Evolutionary conservation across 495 filamentous ascomycete species (phyloP).

Genomic region (Penicillium maclennaniae): DNA sequence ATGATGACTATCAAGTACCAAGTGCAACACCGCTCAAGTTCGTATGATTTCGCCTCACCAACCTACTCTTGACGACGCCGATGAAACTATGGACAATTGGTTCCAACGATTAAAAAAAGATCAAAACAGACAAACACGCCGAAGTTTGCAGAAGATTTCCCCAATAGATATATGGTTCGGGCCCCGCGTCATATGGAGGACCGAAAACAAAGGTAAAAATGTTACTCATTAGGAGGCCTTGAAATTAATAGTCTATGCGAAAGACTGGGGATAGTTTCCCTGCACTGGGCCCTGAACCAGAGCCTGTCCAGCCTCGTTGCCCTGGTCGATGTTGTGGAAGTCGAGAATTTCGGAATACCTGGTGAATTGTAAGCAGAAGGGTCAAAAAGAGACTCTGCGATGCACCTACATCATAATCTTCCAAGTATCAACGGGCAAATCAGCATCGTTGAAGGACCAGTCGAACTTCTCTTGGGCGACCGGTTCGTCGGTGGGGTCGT

Average conservation of each 20-base stretch:
- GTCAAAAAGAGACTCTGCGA: not conserved
- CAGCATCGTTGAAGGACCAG: slow-evolving; percentile 99
- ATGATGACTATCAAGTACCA: not conserved
- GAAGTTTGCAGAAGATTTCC: slow-evolving; percentile 14
- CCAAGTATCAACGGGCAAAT: slow-evolving; percentile 98
- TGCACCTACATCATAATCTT: slow-evolving; percentile 97
- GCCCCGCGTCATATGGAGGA: not conserved
- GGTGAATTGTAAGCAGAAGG: slow-evolving; percentile 16
- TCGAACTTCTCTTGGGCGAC: slow-evolving; percentile 97
- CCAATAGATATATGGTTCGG: slow-evolving; percentile 9
- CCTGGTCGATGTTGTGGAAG: slow-evolving; percentile 89
- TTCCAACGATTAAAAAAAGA: slow-evolving; percentile 16
- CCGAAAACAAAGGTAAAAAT: slow-evolving; percentile 1
- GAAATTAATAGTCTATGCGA: slow-evolving; percentile 23
- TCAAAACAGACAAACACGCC: slow-evolving; percentile 14
- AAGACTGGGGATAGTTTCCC: slow-evolving; percentile 25
- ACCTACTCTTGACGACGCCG: slow-evolving; percentile 29
- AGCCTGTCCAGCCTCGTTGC: slow-evolving; percentile 35
- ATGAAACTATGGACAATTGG: slow-evolving; percentile 27
- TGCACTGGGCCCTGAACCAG: slow-evolving; percentile 34
- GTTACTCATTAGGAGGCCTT: not conserved
- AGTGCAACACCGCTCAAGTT: slow-evolving; percentile 10
- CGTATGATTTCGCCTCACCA: slow-evolving; percentile 23
- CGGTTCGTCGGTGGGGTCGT: slow-evolving; percentile 94
- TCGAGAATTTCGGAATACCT: slow-evolving; percentile 99